phyloP scores from a whole-genome alignment of 2,329 filamentous ascomycete species.

The Didymella keratinophila region DNA sequence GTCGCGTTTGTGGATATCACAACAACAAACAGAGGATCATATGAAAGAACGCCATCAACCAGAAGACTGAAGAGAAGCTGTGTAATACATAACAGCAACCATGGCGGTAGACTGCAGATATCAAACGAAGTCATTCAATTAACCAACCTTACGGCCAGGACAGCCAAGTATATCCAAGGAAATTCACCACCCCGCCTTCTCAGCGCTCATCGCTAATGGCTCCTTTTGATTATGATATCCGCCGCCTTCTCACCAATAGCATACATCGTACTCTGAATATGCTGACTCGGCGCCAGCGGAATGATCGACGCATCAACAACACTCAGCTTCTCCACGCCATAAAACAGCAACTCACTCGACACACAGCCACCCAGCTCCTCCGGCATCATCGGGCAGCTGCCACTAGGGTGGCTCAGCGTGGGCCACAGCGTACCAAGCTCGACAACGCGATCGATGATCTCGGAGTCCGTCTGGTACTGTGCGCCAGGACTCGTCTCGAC shows the following conservation, averaged over 20 bases:
- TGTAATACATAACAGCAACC: background rate
- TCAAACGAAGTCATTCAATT: background rate
- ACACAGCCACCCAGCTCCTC: conserved; percentile 43
- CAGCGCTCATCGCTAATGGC: background rate
- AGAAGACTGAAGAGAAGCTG: background rate
- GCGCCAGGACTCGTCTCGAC: conserved; percentile 38
- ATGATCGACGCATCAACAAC: conserved; percentile 46
- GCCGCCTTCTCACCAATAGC: conserved; percentile 47
- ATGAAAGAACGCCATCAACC: too few relatives aligned
- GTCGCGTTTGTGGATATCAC: too few relatives aligned
- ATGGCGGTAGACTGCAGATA: background rate
- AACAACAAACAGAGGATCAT: background rate
- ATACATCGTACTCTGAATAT: conserved; percentile 47
- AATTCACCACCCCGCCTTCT: too few relatives aligned
- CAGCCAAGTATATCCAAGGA: background rate
- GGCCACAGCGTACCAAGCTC: conserved; percentile 30
- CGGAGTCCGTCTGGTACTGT: conserved; percentile 38
- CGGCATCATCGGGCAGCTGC: conserved; percentile 47
- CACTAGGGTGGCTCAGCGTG: conserved; percentile 37
- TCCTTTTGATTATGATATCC: conserved; percentile 39
- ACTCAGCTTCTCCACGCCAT: conserved; percentile 39
- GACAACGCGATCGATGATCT: conserved; percentile 33
- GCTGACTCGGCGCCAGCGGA: conserved; percentile 42
- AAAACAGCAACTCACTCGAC: conserved; percentile 36
- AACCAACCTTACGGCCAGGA: background rate